phyloP scores from a whole-genome alignment of 495 filamentous ascomycete genomes.

The Neurospora africana region DNA sequence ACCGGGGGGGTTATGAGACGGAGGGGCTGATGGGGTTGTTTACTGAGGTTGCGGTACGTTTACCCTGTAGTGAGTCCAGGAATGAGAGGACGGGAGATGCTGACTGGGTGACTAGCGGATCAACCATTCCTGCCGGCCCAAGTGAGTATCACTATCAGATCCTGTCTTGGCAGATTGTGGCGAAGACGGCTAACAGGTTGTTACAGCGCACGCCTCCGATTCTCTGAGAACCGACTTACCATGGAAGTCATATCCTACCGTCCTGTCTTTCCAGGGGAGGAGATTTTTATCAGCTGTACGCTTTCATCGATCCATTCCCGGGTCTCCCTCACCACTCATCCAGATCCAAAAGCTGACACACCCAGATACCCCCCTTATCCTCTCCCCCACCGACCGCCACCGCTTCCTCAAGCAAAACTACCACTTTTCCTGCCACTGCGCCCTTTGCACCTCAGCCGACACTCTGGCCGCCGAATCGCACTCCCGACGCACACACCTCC shows the following conservation, averaged over 20 bases:
- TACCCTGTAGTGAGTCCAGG: not conserved
- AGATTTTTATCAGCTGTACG: slow-evolving; percentile 34
- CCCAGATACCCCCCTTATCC: slow-evolving; percentile 24
- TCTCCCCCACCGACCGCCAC: slow-evolving; percentile 14
- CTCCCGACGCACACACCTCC: slow-evolving; percentile 21
- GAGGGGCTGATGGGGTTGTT: slow-evolving; percentile 22
- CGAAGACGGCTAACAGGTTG: slow-evolving; percentile 3
- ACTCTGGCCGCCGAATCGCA: slow-evolving; percentile 21
- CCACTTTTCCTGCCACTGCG: slow-evolving; percentile 31
- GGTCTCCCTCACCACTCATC: no score
- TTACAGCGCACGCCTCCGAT: slow-evolving; percentile 26
- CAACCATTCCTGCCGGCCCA: slow-evolving; percentile 34
- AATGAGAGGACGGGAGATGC: not conserved
- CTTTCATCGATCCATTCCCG: no score
- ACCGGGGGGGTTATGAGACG: no score
- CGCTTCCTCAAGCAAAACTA: slow-evolving; percentile 23
- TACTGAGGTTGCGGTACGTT: slow-evolving; percentile 25
- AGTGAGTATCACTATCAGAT: slow-evolving; percentile 18
- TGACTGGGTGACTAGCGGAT: slow-evolving; percentile 21
- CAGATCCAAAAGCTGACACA: not conserved
- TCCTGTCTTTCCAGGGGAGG: slow-evolving; percentile 31
- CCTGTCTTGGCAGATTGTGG: not conserved
- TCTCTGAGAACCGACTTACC: slow-evolving; percentile 21
- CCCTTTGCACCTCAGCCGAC: slow-evolving; percentile 18
- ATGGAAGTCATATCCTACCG: slow-evolving; percentile 28